phyloP scores from a whole-genome alignment of 2,329 filamentous ascomycete genomes.

The Aspergillus sp. region DNA sequence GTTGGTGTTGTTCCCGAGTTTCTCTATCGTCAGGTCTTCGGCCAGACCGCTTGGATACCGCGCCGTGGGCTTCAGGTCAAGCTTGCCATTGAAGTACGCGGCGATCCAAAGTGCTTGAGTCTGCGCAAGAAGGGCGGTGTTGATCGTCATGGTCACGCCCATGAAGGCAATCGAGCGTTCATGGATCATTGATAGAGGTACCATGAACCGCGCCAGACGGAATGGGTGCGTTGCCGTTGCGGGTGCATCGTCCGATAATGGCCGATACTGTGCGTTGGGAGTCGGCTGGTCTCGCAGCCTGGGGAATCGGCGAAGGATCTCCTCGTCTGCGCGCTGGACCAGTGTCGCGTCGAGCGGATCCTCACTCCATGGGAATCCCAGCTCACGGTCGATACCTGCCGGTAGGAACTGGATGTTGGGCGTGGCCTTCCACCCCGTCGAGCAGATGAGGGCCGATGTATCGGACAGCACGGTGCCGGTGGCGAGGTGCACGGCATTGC shows the following conservation, averaged over 20 bases:
- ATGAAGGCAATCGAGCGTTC: slow-evolving; percentile 43
- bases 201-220: slow-evolving; percentile 41
- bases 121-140: slow-evolving; percentile 39
- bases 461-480: slow-evolving; percentile 36
- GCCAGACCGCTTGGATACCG: background rate
- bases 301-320: slow-evolving; percentile 46
- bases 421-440: slow-evolving; percentile 50
- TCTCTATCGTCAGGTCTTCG: background rate
- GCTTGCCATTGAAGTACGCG: slow-evolving; percentile 53
- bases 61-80: slow-evolving; percentile 29
- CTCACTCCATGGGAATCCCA: slow-evolving; percentile 40
- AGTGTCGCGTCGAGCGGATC: slow-evolving; percentile 28
- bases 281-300: slow-evolving; percentile 39
- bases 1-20: background rate
- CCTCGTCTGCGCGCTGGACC: slow-evolving; percentile 39
- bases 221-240: slow-evolving; percentile 39
- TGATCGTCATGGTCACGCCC: slow-evolving; percentile 41
- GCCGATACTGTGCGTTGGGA: slow-evolving; percentile 13
- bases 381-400: slow-evolving; percentile 32
- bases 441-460: slow-evolving; percentile 46
- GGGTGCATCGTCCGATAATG: slow-evolving; percentile 26
- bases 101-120: slow-evolving; percentile 54
- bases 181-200: slow-evolving; percentile 35
- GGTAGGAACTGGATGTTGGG: slow-evolving; percentile 44
- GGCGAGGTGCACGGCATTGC: slow-evolving; percentile 41